Base-by-base conservation (phyloP, 2,329 filamentous ascomycete genomes). In the Colletotrichum musae region DNA sequence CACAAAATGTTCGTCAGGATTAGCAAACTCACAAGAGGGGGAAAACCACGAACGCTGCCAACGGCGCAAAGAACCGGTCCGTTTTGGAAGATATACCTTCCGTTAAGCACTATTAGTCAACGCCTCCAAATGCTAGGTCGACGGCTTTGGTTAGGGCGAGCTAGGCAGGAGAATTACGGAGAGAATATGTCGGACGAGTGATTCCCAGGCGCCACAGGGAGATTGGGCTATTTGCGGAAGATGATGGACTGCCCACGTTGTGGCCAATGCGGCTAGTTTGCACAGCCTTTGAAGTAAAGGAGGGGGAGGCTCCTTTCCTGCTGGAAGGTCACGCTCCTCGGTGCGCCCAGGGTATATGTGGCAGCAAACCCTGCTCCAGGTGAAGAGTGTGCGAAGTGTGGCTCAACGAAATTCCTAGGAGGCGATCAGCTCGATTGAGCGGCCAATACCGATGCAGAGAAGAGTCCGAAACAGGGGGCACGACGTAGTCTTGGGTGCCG, bases 231-330 rank as follows among this genome's bases (percentile, higher is more conserved):
- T 71, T 72, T 72, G 64, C 54, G 50, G 64, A 58, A 63, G 57
- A 69, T 64, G 68, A 68, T 56, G 52, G 21, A 67, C 45, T 62
- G 56, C 52, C 45, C 51, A 59, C 62, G 68, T 61, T 60, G 50
- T 67, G 63, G 64, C 60, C 70, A 65, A 72, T 69, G 64, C 65
- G 59, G 70, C 70, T 69, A 64, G 70, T 70, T 68, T 68, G 68
- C 64, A 68, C 64, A 70, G 68, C 64, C 68, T 61, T 66, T 61
- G 56, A 28, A 51, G 45, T 16, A 15, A 18, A 24, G 47, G 41
- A 62, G 52, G 36, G 52, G 52, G 57, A 61, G 45, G 18, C 58
- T 56, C 26, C 32, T 45, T 24, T 26, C 47, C 5, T 24, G 66
- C 53, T 70, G 57, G 57, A 47, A 65, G 59, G 60, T 71, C 59